Percentiles rank a stretch among this genome's conserved stretches.
These are phyloP conservation scores for Teunomyces atbi DNA, from an alignment of 805 yeast species.

Conservation along the genomic window DNA sequence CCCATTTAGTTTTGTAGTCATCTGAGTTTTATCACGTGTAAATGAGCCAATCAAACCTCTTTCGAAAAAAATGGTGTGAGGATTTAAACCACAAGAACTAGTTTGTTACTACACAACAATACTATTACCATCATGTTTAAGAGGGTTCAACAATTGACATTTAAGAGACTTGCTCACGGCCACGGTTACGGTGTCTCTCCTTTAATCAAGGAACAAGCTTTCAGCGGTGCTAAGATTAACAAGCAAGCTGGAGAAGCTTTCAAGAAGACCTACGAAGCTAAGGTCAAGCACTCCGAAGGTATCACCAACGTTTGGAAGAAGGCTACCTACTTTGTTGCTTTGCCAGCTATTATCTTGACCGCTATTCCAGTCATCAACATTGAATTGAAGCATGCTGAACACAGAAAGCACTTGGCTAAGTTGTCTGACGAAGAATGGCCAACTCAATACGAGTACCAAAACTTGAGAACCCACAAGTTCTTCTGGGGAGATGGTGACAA, in stretches of 20 bases:
- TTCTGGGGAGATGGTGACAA: constrained; percentile 99
- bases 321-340: constrained; percentile 73
- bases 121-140: constrained; percentile 30
- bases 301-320: constrained; percentile 84
- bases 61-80: constrained; percentile 7
- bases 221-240: constrained; percentile 37
- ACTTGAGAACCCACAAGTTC: constrained; percentile 81
- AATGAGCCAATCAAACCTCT: constrained; percentile 6
- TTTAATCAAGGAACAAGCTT: constrained; percentile 39
- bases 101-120: constrained; percentile 4
- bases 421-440: constrained; percentile 93
- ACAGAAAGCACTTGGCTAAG: constrained; percentile 73
- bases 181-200: constrained; percentile 43
- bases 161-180: constrained; percentile 42
- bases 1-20: not conserved
- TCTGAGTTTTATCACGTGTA: not conserved
- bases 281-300: constrained; percentile 74
- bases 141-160: constrained; percentile 34
- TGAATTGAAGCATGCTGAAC: constrained; percentile 88
- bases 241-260: constrained; percentile 71
- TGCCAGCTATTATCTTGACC: constrained; percentile 75
- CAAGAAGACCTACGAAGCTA: constrained; percentile 57
- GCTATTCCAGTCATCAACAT: constrained; percentile 77
- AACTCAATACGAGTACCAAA: constrained; percentile 83
- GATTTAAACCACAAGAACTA: constrained; percentile 5